Percentiles rank a stretch among this genome's conserved stretches.
Conservation (phyloP, 805 yeast species). For the Priceomyces haplophilus region DNA sequence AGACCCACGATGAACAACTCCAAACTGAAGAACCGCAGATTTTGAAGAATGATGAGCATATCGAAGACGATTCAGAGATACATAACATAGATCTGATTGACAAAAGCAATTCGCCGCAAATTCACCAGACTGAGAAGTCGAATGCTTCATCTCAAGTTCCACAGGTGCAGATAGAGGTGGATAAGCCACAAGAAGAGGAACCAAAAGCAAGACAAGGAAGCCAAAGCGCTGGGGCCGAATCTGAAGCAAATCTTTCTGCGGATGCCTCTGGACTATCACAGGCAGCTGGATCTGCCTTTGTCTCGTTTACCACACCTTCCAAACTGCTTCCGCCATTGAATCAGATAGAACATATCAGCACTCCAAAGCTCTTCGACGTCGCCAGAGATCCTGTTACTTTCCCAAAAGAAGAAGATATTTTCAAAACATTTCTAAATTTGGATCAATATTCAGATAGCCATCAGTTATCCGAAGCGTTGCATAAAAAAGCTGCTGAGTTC, state of each 20-base stretch:
- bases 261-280: slow-evolving; percentile 1
- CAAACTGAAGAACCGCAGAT: not conserved
- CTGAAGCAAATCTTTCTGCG: not conserved
- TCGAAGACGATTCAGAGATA: not conserved
- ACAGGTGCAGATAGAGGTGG: slow-evolving; percentile 2
- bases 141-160: not conserved
- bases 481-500: slow-evolving; percentile 24
- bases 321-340: slow-evolving; percentile 41
- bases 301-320: slow-evolving; percentile 36
- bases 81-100: not conserved
- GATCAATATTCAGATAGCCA: slow-evolving; percentile 15
- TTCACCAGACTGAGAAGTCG: not conserved
- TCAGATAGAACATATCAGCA: slow-evolving; percentile 39
- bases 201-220: not conserved
- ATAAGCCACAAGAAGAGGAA: slow-evolving; percentile 3
- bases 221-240: not conserved
- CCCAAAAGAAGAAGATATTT: slow-evolving; percentile 12
- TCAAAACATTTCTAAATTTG: slow-evolving; percentile 20
- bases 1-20: not conserved
- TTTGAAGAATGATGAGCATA: not conserved
- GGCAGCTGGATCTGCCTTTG: slow-evolving; percentile 2
- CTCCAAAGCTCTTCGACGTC: slow-evolving; percentile 41
- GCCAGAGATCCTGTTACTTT: slow-evolving; percentile 31
- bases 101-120: not conserved
- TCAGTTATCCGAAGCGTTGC: slow-evolving; percentile 17